These are phyloP conservation scores for Penicillium mononematosum DNA, from an alignment of 495 filamentous ascomycete species.

Conservation along the genomic window DNA sequence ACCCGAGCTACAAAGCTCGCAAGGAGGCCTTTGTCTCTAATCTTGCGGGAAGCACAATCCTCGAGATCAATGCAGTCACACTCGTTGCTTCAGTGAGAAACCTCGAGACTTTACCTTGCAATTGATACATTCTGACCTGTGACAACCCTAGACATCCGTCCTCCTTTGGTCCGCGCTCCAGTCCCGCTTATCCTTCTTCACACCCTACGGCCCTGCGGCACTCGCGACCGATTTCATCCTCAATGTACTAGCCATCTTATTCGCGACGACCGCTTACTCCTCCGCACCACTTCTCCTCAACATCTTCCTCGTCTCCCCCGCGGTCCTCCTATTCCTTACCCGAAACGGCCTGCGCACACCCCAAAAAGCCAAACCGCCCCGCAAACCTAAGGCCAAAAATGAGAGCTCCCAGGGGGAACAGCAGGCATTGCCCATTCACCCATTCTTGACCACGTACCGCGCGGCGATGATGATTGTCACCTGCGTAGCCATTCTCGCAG, in stretches of 20 bases:
- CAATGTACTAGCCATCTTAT: conserved; percentile 76
- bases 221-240: conserved; percentile 80
- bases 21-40: conserved; percentile 97
- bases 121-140: conserved; percentile 1
- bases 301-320: conserved; percentile 69
- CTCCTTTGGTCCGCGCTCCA: conserved; percentile 90
- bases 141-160: conserved; percentile 62
- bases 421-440: conserved; percentile 71
- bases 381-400: conserved; percentile 40
- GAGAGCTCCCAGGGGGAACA: conserved; percentile 24
- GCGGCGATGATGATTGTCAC: conserved; percentile 92
- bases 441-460: conserved; percentile 88
- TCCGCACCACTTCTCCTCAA: conserved; percentile 71
- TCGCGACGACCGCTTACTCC: conserved; percentile 85
- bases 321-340: conserved; percentile 57
- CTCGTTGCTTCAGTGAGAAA: conserved; percentile 76
- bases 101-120: conserved; percentile 3
- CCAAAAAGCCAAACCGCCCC: conserved; percentile 59
- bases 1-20: conserved; percentile 73
- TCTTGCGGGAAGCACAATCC: conserved; percentile 77
- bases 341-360: conserved; percentile 39
- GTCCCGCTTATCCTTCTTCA: conserved; percentile 81
- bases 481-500: conserved; percentile 90
- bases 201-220: conserved; percentile 63
- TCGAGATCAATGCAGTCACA: conserved; percentile 83